A percentile compares a stretch with the other conserved stretches of the same genome.
Conservation (phyloP, 2,329 filamentous ascomycete genomes). For the Massarina eburnea region DNA sequence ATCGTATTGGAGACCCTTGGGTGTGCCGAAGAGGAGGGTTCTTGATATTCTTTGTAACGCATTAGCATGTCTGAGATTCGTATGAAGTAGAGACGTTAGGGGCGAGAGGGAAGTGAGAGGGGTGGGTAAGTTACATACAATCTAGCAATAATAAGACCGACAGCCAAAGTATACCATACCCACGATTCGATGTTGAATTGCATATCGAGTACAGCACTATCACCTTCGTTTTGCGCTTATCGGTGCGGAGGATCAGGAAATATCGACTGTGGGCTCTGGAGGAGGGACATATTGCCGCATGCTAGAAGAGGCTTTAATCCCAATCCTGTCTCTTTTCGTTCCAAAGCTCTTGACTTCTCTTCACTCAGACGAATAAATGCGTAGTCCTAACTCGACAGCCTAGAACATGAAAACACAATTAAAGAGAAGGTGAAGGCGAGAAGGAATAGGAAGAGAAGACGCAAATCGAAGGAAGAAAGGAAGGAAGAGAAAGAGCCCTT, state of each 20-base stretch:
- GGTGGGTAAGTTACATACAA: slow-evolving; percentile 39
- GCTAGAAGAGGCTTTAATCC: not conserved
- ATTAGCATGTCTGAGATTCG: slow-evolving; percentile 1
- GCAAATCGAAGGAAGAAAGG: too few relatives aligned
- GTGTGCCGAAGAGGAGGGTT: slow-evolving; percentile 49
- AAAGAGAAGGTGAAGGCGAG: not conserved
- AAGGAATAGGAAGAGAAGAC: not conserved
- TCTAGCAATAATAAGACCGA: slow-evolving; percentile 44
- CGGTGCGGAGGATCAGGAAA: not conserved
- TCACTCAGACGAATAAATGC: too few relatives aligned
- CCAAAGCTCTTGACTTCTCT: not conserved
- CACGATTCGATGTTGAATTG: slow-evolving; percentile 47
- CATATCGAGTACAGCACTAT: not conserved
- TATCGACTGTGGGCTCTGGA: not conserved
- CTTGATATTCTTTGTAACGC: slow-evolving; percentile 45
- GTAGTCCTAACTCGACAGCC: too few relatives aligned
- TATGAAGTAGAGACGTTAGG: slow-evolving; percentile 2
- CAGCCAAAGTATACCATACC: slow-evolving; percentile 50
- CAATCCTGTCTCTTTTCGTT: not conserved
- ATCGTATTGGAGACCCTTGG: slow-evolving; percentile 55
- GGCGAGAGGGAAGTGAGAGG: not conserved
- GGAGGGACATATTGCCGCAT: slow-evolving; percentile 4
- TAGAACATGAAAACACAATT: not conserved
- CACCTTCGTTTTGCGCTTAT: slow-evolving; percentile 1
- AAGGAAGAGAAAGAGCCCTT: too few relatives aligned